Conservation (phyloP, 2,329 filamentous ascomycete species). For the Claviceps sp. region DNA sequence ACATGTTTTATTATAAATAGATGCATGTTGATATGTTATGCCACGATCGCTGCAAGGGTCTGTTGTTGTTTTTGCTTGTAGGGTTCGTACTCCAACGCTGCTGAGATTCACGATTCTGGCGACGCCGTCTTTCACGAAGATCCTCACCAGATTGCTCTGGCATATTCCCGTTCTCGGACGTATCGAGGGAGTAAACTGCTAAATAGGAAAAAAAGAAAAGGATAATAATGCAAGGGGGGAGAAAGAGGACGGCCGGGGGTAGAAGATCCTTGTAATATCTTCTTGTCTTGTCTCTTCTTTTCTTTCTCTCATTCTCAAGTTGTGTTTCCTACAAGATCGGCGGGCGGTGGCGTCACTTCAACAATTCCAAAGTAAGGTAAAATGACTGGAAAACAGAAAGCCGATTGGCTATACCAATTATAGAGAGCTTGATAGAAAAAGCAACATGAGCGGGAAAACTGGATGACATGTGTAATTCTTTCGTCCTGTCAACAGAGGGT, state of each 20-base stretch:
- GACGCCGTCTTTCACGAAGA: neutral
- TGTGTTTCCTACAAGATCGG: no score
- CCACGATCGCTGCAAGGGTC: neutral
- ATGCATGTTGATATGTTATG: neutral
- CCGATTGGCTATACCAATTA: neutral
- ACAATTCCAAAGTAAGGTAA: no score
- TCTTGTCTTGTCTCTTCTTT: no score
- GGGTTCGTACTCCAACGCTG: neutral
- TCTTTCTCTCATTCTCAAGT: no score
- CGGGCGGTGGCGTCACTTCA: no score
- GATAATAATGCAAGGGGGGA: no score
- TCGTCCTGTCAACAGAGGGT: neutral
- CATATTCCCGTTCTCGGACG: constrained; percentile 10
- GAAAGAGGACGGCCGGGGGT: neutral
- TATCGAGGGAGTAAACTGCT: neutral
- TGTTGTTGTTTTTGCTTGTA: neutral
- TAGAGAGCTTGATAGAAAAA: neutral
- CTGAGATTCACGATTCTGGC: constrained; percentile 1
- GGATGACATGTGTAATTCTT: neutral
- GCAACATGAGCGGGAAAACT: neutral
- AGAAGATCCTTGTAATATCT: neutral
- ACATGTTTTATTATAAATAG: neutral
- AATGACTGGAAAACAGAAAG: no score
- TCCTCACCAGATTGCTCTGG: constrained; percentile 9
- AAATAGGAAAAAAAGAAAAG: neutral